Base-by-base conservation (phyloP, 2,329 filamentous ascomycete genomes). In the Talaromyces piceae region DNA sequence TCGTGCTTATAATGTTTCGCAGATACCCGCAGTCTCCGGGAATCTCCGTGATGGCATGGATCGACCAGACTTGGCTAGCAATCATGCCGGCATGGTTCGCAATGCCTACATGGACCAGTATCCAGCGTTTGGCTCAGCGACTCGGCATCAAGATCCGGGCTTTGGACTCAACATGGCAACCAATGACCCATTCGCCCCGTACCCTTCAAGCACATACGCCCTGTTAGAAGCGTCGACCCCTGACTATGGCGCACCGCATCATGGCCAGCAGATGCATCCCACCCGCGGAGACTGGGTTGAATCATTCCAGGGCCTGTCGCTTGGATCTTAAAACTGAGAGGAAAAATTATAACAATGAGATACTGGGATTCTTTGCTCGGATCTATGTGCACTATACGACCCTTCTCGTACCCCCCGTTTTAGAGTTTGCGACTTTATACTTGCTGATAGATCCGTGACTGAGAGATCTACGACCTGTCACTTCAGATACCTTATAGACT, bases 291-390 rank as follows among this genome's bases (percentile, higher is more conserved):
- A 86, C 46, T 87, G 84, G 83, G 70, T 77, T 23, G 72, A 73
- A 49, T 69, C 77, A 5, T 88, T 88, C 64, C 85, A 89, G 64
- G 80, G 85, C 8, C 71, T 90, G 16, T 90, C 86, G 2, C 77
- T 90, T 56, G 86, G 86, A 62, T 79, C 80, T 57, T 75, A 57
- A 49, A 30, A 47, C 16, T 18, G 4, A 5, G 18, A 37, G 8
- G 9, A 18, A 18, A 16, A 33, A 33, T n/a, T n/a, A 33, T 13
- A 13, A 31, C 11, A 31, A 33, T 2, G 7, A 37, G 33, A 37
- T 37, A 37, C 20, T 37, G 16, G 13, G 23, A n/a, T 20, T 27
- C 26, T 13, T 39, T 7, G 13, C 27, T 16, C n/a, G 9, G n/a
- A 45, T 43, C 13, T 16, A 27, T 37, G 7, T 41, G 41, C 49